phyloP scores from a whole-genome alignment of 768 basidiomycete species.

The Clitopilus passeckerianus region DNA sequence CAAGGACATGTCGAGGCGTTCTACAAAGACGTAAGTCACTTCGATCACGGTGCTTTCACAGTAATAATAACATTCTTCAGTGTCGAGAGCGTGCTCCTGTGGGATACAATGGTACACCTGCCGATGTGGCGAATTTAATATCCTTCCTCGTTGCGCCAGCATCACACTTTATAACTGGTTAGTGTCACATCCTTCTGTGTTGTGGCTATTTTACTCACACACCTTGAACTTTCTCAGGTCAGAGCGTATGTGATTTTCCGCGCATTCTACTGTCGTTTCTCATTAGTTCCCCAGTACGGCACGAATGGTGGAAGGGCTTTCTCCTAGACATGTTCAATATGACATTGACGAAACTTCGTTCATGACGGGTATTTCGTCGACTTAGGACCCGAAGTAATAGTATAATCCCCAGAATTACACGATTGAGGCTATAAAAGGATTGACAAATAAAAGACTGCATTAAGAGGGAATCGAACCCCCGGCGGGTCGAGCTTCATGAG shows the following conservation, averaged over 20 bases:
- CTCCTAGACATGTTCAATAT: not conserved
- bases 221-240: not conserved
- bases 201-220: too few relatives aligned
- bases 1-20: not conserved
- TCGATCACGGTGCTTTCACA: too few relatives aligned
- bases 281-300: not conserved
- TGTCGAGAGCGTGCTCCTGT: constrained; percentile 1
- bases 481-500: constrained; percentile 55
- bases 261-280: too few relatives aligned
- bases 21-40: not conserved
- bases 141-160: constrained; percentile 27
- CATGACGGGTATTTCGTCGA: not conserved
- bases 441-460: constrained; percentile 36
- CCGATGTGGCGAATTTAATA: constrained; percentile 25
- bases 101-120: constrained; percentile 13
- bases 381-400: too few relatives aligned
- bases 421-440: too few relatives aligned
- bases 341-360: too few relatives aligned
- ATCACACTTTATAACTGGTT: constrained; percentile 23
- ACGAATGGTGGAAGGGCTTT: not conserved
- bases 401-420: too few relatives aligned
- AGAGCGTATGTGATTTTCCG: not conserved
- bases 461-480: constrained; percentile 85
- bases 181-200: not conserved
- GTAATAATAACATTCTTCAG: too few relatives aligned